Conservation (phyloP, 352 stramenopile genomes). For the Paralagenidium karlingii region DNA sequence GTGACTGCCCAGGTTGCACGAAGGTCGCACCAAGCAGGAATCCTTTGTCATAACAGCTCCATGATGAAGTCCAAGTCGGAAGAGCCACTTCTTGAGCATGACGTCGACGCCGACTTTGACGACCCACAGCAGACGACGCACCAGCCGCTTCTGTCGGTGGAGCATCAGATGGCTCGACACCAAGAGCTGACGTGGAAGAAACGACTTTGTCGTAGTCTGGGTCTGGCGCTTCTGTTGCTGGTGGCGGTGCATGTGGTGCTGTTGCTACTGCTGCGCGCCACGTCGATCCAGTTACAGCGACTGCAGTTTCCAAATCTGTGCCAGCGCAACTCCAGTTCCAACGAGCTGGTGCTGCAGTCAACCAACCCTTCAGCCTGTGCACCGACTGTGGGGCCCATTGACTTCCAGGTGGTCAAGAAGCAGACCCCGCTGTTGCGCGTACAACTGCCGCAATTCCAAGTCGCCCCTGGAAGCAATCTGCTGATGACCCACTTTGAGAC, state of each 20-base stretch:
- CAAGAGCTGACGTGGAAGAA: too few relatives aligned
- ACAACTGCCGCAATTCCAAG: slow-evolving; percentile 31
- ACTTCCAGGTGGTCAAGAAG: slow-evolving; percentile 44
- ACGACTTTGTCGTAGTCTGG: too few relatives aligned
- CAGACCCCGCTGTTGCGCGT: slow-evolving; percentile 28
- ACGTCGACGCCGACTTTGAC: too few relatives aligned
- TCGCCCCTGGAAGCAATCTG: slow-evolving; percentile 30
- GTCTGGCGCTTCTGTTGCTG: too few relatives aligned
- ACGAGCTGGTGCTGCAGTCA: slow-evolving; percentile 39
- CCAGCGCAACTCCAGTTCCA: slow-evolving; percentile 26
- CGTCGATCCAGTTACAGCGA: slow-evolving; percentile 30
- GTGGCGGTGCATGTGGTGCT: slow-evolving; percentile 48
- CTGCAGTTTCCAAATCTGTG: slow-evolving; percentile 62
- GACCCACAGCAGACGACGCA: too few relatives aligned
- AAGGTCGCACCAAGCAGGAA: too few relatives aligned
- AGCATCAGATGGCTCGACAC: too few relatives aligned
- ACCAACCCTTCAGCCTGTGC: slow-evolving; percentile 69
- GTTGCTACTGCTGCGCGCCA: slow-evolving; percentile 44
- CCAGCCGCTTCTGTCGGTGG: too few relatives aligned
- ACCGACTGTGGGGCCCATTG: slow-evolving; percentile 34
- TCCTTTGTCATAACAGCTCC: too few relatives aligned
- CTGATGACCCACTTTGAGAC: slow-evolving; percentile 33
- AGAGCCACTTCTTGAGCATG: too few relatives aligned
- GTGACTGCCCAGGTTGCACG: too few relatives aligned
- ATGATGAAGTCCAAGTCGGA: too few relatives aligned